Percentiles rank a stretch among this genome's conserved stretches.
Evolutionary conservation across 257 asterid genomes (phyloP).

Genomic region (Cruciata laevipes): DNA sequence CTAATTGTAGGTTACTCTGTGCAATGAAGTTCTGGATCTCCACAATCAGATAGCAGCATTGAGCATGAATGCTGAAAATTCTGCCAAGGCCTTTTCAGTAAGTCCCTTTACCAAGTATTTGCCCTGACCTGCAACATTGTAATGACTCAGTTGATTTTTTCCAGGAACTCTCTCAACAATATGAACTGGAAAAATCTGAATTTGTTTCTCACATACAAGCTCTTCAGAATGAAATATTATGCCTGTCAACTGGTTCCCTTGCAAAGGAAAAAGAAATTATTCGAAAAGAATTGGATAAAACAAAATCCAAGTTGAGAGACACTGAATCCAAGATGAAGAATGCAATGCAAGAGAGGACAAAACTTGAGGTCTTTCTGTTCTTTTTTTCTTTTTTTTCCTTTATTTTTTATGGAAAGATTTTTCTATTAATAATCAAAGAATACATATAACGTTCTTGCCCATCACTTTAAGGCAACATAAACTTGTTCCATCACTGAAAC

Average conservation of each 20-base stretch:
- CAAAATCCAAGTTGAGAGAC: conserved; percentile 74
- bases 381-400: no score
- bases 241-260: conserved; percentile 64
- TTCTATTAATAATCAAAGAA: no score
- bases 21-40: conserved; percentile 49
- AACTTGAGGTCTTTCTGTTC: conserved; percentile 96
- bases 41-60: conserved; percentile 47
- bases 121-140: conserved; percentile 5
- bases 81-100: conserved; percentile 39
- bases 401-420: no score
- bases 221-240: conserved; percentile 54
- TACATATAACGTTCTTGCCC: no score
- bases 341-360: conserved; percentile 84
- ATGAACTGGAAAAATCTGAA: conserved; percentile 57
- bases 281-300: conserved; percentile 87
- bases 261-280: conserved; percentile 80
- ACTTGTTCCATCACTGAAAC: no score
- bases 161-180: conserved; percentile 52
- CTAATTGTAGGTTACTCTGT: conserved; percentile 40
- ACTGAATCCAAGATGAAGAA: conserved; percentile 79
- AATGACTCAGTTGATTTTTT: conserved; percentile 21
- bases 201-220: conserved; percentile 42
- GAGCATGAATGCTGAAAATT: conserved; percentile 38
- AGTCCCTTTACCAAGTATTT: conserved; percentile 23
- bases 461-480: no score